phyloP scores from a whole-genome alignment of 1,284 basidiomycete genomes.

The Austroboletus niveus region DNA sequence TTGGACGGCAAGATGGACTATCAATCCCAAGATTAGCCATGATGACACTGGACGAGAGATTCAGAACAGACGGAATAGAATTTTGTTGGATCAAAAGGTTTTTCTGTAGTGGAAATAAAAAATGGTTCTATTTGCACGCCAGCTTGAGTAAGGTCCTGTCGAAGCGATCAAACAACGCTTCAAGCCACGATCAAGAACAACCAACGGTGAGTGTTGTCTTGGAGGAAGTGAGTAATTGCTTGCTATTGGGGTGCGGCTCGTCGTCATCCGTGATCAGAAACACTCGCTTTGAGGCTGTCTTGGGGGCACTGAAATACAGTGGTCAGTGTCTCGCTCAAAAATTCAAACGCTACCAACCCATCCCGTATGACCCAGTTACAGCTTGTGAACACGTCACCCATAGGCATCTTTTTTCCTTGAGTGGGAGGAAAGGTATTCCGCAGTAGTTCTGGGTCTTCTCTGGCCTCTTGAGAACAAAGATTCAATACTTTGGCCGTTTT shows the following conservation, averaged over 20 bases:
- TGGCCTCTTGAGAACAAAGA: conserved; percentile 43
- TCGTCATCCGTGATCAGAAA: conserved; percentile 95
- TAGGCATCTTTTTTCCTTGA: conserved; percentile 53
- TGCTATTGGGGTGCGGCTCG: conserved; percentile 49
- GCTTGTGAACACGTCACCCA: conserved; percentile 84
- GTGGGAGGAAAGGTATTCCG: conserved; percentile 60
- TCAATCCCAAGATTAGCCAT: conserved; percentile 5
- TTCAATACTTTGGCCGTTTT: conserved; percentile 1
- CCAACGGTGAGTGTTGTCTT: conserved; percentile 67
- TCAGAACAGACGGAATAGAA: conserved; percentile 77
- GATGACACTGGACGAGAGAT: neutral
- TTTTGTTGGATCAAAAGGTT: conserved; percentile 69
- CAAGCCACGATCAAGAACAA: conserved; percentile 3
- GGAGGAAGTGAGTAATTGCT: conserved; percentile 62
- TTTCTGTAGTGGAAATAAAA: conserved; percentile 77
- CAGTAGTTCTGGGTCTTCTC: conserved; percentile 56
- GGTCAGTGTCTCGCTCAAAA: neutral
- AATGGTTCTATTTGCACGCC: conserved; percentile 89
- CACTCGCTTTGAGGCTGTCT: conserved; percentile 85
- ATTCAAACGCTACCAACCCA: conserved; percentile 49
- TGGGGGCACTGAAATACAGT: conserved; percentile 60
- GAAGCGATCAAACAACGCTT: conserved; percentile 4
- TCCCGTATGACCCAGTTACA: conserved; percentile 88
- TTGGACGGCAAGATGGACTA: conserved; percentile 64
- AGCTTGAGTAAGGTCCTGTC: conserved; percentile 77